Evolutionary conservation across 495 filamentous ascomycete genomes (phyloP), one percentile per base, ranked within the genome.

Genomic region (Lineolata rhizophorae): DNA sequence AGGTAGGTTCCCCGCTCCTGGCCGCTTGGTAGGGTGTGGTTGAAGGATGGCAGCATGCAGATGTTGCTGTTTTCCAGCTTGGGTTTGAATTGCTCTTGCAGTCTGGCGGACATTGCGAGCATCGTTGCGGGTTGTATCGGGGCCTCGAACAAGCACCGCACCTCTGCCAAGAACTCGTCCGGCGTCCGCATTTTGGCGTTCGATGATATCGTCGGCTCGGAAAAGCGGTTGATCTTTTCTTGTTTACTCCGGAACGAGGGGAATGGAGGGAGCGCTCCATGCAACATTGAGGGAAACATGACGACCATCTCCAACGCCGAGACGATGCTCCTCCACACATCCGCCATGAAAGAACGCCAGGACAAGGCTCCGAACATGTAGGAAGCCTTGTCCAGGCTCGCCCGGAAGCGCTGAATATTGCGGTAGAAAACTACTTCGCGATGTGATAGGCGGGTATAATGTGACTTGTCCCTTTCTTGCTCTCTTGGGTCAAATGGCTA

Each of bases 21-120:
- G 5, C 71, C 71, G 8, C 60, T 61, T 2, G 71, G 71, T 14
- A 76, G 53, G 0, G 58, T 61, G 41, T 71, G 58, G 36, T 62
- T 71, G 51, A 67, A 72, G 3, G 71, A 75, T 0, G 71, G 71
- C 24, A 75, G 55, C 71, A 75, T 76, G 50, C 62, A 66, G 35
- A 60, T 58, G 9, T 5, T 15, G 6, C 62, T 55, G 43, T 60
- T 68, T 14, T 48, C 48, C 5, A 75, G 50, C 34, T 61, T 65
- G 27, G 57, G 44, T 28, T 43, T 48, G 44, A 70, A 66, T 39
- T 74, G 67, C n/a, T 50, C 55, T 34, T 64, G 64, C 36, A 76
- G 64, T 48, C 56, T 56, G 35, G 52, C 54, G 1, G 71, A 72
- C 54, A 74, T 65, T 15, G 52, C 46, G 29, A 60, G 38, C 51